Percentiles rank a stretch among this genome's conserved stretches.
Conservation (phyloP, 1,139 yeast species). For the Geotrichum restrictum region DNA sequence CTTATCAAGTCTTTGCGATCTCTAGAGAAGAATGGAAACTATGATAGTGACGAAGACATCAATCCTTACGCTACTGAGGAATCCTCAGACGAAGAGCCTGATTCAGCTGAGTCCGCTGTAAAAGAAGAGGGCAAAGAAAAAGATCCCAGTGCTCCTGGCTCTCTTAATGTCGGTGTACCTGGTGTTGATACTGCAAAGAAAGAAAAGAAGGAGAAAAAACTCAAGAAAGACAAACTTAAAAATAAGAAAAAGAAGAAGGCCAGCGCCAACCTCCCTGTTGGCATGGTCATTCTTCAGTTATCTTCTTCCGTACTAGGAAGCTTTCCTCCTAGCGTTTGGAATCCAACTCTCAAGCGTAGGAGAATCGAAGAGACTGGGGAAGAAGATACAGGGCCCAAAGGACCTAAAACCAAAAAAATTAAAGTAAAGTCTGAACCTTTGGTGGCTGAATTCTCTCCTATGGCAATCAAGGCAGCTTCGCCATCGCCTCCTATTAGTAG, state of each 20-base stretch:
- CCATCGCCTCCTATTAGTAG: conserved; percentile 21
- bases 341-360: conserved; percentile 55
- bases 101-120: conserved; percentile 22
- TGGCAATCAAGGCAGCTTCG: conserved; percentile 24
- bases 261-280: conserved; percentile 47
- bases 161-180: conserved; percentile 14
- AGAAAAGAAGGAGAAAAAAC: conserved; percentile 24
- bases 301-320: conserved; percentile 56
- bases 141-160: conserved; percentile 20
- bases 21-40: conserved; percentile 82
- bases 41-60: conserved; percentile 80
- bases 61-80: conserved; percentile 77
- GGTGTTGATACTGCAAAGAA: conserved; percentile 9
- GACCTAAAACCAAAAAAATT: conserved; percentile 14
- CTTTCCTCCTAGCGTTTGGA: conserved; percentile 83
- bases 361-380: conserved; percentile 35
- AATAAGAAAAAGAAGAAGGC: conserved; percentile 32
- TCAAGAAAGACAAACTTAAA: conserved; percentile 29
- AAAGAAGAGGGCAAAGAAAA: conserved; percentile 24
- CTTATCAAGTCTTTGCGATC: conserved; percentile 78
- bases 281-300: conserved; percentile 65
- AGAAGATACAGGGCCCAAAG: conserved; percentile 24
- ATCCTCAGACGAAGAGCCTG: conserved; percentile 35
- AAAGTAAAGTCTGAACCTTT: conserved; percentile 18
- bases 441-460: background rate